phyloP scores from a whole-genome alignment of 2,329 filamentous ascomycete species.

The Trichoderma sp. region DNA sequence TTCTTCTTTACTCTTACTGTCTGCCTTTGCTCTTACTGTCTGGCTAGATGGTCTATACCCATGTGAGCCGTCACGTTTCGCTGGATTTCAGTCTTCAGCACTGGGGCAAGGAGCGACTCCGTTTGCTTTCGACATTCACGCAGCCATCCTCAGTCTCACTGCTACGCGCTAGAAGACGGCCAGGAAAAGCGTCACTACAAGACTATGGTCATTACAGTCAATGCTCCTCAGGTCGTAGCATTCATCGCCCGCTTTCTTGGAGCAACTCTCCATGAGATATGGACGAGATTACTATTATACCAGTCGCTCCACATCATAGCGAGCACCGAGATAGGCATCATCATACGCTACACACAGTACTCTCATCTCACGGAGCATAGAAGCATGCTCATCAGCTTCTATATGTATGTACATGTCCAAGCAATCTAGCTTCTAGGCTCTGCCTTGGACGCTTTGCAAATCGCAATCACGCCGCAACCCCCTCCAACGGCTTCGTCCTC shows the following conservation, averaged over 20 bases:
- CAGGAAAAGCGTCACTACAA: too few species aligned
- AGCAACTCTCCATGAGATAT: not conserved
- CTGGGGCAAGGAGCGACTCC: too few species aligned
- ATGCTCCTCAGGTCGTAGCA: too few species aligned
- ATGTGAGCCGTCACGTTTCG: too few species aligned
- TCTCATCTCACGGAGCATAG: not conserved
- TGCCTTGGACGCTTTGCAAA: not conserved
- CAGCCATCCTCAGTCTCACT: too few species aligned
- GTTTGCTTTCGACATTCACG: too few species aligned
- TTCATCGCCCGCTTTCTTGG: not conserved
- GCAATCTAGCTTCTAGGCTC: not conserved
- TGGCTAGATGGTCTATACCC: too few species aligned
- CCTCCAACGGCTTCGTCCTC: slow-evolving; percentile 62
- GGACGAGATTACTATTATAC: not conserved
- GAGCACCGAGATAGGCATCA: too few species aligned
- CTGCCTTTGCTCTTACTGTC: not conserved
- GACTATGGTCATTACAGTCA: too few species aligned
- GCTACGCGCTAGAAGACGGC: too few species aligned
- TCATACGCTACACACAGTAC: not conserved
- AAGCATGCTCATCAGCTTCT: not conserved
- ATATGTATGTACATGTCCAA: not conserved
- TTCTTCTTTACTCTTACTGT: not conserved
- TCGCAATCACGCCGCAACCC: slow-evolving; percentile 32
- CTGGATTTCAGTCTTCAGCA: too few species aligned
- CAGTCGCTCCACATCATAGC: not conserved